A percentile compares a stretch with the other conserved stretches of the same genome.
phyloP scores from a whole-genome alignment of 176 grass and related monocot genomes.

The Carex myosuroides region DNA sequence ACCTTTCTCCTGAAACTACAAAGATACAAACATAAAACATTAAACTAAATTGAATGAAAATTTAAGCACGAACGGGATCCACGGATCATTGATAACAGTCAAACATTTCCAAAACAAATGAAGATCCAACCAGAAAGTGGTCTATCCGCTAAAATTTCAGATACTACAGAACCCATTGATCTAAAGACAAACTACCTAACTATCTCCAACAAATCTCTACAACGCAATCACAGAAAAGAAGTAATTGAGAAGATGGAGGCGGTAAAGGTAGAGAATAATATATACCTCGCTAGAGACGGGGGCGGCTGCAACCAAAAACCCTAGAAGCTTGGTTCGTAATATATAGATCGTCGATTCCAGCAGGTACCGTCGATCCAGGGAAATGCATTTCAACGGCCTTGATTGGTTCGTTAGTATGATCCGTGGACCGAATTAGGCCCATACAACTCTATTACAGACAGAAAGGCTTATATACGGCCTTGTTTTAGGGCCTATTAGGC shows the following conservation, averaged over 20 bases:
- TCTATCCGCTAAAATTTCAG: background rate
- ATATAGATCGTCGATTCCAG: background rate
- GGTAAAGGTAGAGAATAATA: background rate
- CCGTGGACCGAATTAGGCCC: background rate
- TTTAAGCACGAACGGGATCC: background rate
- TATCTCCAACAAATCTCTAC: background rate
- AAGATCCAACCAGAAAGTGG: background rate
- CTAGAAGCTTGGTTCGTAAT: background rate
- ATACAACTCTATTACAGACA: background rate
- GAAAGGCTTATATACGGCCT: background rate
- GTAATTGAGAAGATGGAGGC: background rate
- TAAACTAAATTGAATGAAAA: background rate
- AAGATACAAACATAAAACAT: background rate
- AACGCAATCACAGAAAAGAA: background rate
- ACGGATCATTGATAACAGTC: background rate
- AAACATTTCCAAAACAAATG: background rate
- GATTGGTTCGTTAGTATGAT: background rate
- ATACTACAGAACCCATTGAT: background rate
- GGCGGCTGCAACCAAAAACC: conserved; percentile 20
- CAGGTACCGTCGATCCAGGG: background rate
- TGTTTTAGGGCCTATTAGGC: background rate
- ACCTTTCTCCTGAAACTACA: conserved; percentile 13
- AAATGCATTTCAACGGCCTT: background rate
- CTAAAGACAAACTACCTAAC: background rate
- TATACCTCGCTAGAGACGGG: conserved; percentile 2